These are phyloP conservation scores for Colletotrichum orchidophilum DNA, from an alignment of 2,329 filamentous ascomycete species.

Conservation along the genomic window DNA sequence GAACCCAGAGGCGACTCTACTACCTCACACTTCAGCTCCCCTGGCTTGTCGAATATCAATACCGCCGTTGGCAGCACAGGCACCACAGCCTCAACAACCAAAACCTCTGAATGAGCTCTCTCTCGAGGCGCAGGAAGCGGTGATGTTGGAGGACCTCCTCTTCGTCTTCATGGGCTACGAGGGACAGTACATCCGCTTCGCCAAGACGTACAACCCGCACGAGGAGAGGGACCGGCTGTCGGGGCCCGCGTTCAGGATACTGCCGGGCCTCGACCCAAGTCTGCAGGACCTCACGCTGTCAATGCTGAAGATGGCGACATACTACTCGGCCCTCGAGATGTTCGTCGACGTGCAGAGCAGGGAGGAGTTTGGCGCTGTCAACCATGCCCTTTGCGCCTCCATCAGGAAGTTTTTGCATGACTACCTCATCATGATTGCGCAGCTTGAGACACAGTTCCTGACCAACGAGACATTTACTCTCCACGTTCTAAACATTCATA, in stretches of 20 bases:
- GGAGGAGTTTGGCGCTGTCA: conserved; percentile 92
- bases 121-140: conserved; percentile 84
- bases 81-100: conserved; percentile 76
- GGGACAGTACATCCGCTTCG: conserved; percentile 94
- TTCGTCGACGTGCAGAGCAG: conserved; percentile 95
- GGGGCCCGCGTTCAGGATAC: conserved; percentile 82
- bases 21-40: conserved; percentile 74
- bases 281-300: conserved; percentile 85
- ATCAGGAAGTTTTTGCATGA: conserved; percentile 92
- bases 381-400: conserved; percentile 94
- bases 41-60: conserved; percentile 72
- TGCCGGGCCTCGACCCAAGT: conserved; percentile 88
- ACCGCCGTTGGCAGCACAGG: conserved; percentile 77
- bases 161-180: conserved; percentile 99
- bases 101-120: conserved; percentile 74
- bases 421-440: conserved; percentile 90
- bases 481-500: conserved; percentile 92
- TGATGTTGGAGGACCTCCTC: conserved; percentile 87
- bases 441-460: conserved; percentile 91
- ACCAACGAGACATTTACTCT: conserved; percentile 90
- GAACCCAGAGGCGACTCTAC: conserved; percentile 81
- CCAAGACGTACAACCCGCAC: conserved; percentile 81
- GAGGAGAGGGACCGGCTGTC: conserved; percentile 88
- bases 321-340: conserved; percentile 89
- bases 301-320: conserved; percentile 93